Base-by-base conservation (phyloP, 108 stramenopile genomes). In the Cyclotella atomus region DNA sequence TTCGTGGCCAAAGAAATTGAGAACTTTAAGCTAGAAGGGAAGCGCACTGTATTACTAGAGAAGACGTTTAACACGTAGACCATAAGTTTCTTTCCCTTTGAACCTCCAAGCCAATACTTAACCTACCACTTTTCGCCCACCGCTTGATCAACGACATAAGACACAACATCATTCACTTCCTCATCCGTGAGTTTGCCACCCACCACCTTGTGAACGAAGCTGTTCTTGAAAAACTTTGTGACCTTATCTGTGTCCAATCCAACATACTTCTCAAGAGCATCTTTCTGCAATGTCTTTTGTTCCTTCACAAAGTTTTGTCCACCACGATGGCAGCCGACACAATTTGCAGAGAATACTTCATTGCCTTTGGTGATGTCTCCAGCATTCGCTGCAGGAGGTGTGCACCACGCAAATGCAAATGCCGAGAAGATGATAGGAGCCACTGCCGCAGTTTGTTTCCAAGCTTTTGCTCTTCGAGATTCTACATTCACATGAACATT, bases 111-210 rank as follows among this genome's bases (percentile, higher is more conserved):
- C 52, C 20, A 15, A 15, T 29, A 7, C 2, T 46, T 60, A n/a
- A n/a, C n/a, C n/a, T 46, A 73, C 81, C 81, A 82, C 70, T 76
- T 76, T 0, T 82, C 75, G 5, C 35, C 34, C 14, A 56, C 21
- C 12, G 81, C 81, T 36, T 82, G 81, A 64, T 76, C 68, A 34
- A 82, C 50, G 7, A 82, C 63, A 41, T 65, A 82, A 3, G 75
- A 21, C 1, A 60, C 54, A 30, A 71, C 81, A 68, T 82, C 75
- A 3, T 45, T 28, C 20, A 63, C 34, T 7, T 82, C 75, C 19
- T 59, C 50, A 17, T 76, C 81, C 1, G 53, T 53, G 50, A 82
- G 45, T 59, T 63, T 70, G 9, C 69, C 73, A 44, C 46, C 56
- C 9, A 36, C 32, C 20, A 44, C 50, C 47, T 66, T 65, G 38